A percentile compares a stretch with the other conserved stretches of the same genome.
Evolutionary conservation across 108 stramenopile species (phyloP).

Genomic region (Cyclotella cryptica): DNA sequence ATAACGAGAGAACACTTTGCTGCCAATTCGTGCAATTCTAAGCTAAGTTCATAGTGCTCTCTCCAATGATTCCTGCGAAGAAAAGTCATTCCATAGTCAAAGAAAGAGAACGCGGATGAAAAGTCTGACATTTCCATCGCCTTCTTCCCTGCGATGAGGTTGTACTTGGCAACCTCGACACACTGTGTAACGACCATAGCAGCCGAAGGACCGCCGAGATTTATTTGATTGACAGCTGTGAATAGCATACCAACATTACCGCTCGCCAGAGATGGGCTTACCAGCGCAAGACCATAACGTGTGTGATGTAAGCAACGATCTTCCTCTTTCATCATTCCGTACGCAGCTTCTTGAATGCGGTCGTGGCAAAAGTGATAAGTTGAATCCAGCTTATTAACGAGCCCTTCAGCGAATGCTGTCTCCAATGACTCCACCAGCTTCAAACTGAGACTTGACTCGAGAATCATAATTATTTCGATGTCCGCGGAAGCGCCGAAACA

Average conservation of each 20-base stretch:
- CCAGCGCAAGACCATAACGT: conserved; percentile 14
- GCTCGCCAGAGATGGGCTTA: background rate
- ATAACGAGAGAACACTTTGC: conserved; percentile 11
- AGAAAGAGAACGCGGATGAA: conserved; percentile 7
- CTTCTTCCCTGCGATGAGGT: conserved; percentile 26
- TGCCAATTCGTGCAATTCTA: conserved; percentile 13
- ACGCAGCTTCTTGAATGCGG: conserved; percentile 35
- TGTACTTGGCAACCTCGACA: conserved; percentile 6
- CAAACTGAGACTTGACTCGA: conserved; percentile 8
- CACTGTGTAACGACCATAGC: background rate
- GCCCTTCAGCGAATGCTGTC: conserved; percentile 16
- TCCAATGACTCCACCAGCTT: conserved; percentile 6
- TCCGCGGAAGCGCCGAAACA: conserved; percentile 17
- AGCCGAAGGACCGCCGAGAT: conserved; percentile 10
- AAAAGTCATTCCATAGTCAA: background rate
- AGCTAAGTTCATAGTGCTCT: too few relatives aligned
- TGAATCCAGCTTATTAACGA: conserved; percentile 4
- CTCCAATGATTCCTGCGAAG: too few relatives aligned
- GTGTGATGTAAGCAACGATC: conserved; percentile 11
- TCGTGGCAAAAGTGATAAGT: conserved; percentile 29
- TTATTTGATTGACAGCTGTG: conserved; percentile 20
- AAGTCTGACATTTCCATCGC: conserved; percentile 33
- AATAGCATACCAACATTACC: conserved; percentile 4
- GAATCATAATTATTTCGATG: background rate
- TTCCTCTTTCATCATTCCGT: conserved; percentile 25